Percentiles rank a stretch among this genome's conserved stretches.
These are phyloP conservation scores for Salisapilia sapeloensis DNA, from an alignment of 352 stramenopile species.

Conservation along the genomic window DNA sequence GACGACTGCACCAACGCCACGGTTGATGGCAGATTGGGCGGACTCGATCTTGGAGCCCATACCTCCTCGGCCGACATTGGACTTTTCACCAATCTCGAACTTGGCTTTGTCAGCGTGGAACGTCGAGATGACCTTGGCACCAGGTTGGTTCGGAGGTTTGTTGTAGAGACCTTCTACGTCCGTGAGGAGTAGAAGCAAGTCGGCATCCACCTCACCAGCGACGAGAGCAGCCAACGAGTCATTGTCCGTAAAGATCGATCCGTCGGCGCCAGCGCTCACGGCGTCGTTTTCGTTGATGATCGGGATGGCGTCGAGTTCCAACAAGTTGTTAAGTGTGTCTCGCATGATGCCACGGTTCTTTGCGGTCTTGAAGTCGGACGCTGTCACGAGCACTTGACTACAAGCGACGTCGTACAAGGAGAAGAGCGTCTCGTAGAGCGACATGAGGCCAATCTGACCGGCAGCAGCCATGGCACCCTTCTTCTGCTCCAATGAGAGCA, in stretches of 20 bases:
- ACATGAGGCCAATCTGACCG: conserved; percentile 96
- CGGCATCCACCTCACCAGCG: conserved; percentile 80
- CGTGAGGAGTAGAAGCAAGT: conserved; percentile 92
- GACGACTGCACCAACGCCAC: conserved; percentile 84
- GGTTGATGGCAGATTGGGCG: conserved; percentile 74
- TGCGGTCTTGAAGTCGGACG: conserved; percentile 66
- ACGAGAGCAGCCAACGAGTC: conserved; percentile 85
- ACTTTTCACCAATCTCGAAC: conserved; percentile 72
- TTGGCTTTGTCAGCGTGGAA: conserved; percentile 35
- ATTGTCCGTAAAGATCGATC: conserved; percentile 92
- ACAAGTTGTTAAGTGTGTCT: conserved; percentile 82
- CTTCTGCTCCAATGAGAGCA: conserved; percentile 81
- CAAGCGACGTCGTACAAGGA: conserved; percentile 88
- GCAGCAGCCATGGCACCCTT: conserved; percentile 80
- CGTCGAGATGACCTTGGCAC: conserved; percentile 62
- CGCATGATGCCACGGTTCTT: conserved; percentile 74
- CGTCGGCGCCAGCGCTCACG: conserved; percentile 69
- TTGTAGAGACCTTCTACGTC: conserved; percentile 96
- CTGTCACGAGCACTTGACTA: conserved; percentile 83
- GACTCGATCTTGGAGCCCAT: conserved; percentile 92
- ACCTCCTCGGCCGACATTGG: conserved; percentile 77
- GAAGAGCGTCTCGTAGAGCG: conserved; percentile 94
- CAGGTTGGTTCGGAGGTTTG: conserved; percentile 56
- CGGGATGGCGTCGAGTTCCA: conserved; percentile 93
- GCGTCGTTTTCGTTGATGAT: conserved; percentile 99